Percentiles rank a stretch among this genome's conserved stretches.
phyloP scores from a whole-genome alignment of 805 yeast genomes.

The Saturnispora zaruensis region DNA sequence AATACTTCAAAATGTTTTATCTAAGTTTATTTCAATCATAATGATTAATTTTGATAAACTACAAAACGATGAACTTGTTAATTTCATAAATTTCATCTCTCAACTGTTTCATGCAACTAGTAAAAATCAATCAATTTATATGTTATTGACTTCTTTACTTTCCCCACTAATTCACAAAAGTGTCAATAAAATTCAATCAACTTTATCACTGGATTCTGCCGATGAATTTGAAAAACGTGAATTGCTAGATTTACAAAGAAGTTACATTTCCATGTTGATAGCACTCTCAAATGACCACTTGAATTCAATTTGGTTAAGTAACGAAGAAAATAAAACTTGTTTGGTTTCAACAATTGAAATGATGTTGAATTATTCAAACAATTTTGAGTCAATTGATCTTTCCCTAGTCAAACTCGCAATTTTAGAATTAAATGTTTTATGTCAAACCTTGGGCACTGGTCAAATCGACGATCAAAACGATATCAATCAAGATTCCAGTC shows the following conservation, averaged over 20 bases:
- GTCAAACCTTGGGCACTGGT: constrained; percentile 60
- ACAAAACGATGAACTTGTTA: constrained; percentile 58
- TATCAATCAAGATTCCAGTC: constrained; percentile 36
- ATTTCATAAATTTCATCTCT: constrained; percentile 77
- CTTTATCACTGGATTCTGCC: constrained; percentile 12
- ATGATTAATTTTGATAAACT: constrained; percentile 49
- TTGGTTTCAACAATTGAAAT: constrained; percentile 55
- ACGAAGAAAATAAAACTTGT: constrained; percentile 45
- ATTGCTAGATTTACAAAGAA: constrained; percentile 54
- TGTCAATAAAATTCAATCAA: constrained; percentile 31
- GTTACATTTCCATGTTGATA: constrained; percentile 61
- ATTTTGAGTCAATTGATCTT: constrained; percentile 45
- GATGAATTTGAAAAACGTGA: constrained; percentile 42
- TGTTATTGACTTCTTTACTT: constrained; percentile 61
- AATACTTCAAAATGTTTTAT: constrained; percentile 36
- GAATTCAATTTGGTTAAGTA: constrained; percentile 66
- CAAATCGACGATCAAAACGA: constrained; percentile 55
- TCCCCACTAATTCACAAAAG: constrained; percentile 67
- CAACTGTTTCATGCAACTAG: constrained; percentile 73
- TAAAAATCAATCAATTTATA: constrained; percentile 49
- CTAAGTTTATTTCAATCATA: constrained; percentile 62
- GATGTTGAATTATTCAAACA: constrained; percentile 57
- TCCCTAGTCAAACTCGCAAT: constrained; percentile 61
- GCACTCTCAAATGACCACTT: constrained; percentile 68
- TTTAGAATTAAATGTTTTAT: constrained; percentile 56